Percentiles rank a stretch among this genome's conserved stretches.
Evolutionary conservation across 192 early-diverging fungal species (phyloP).

Genomic region (Gorgonomyces haynaldii): DNA sequence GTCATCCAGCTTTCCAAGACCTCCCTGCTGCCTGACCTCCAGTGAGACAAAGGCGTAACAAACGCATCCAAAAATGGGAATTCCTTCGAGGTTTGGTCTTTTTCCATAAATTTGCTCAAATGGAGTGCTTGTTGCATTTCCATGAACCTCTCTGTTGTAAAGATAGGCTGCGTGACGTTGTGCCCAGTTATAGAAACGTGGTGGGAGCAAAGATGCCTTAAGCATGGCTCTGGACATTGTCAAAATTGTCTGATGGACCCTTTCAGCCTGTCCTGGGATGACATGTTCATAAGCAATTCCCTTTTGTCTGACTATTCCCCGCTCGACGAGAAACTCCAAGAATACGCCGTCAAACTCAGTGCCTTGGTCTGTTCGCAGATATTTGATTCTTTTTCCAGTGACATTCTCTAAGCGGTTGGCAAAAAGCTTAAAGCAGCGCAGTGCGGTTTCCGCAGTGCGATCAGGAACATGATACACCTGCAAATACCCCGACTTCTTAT

Average conservation of each 20-base stretch:
- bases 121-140: neutral
- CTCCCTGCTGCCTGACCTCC: neutral
- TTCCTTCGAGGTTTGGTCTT: neutral
- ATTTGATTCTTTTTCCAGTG: neutral
- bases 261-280: neutral
- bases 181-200: neutral
- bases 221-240: neutral
- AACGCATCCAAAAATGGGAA: slow-evolving; percentile 3
- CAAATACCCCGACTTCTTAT: neutral
- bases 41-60: slow-evolving; percentile 5
- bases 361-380: neutral
- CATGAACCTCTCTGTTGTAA: neutral
- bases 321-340: neutral
- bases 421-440: neutral
- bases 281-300: neutral
- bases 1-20: slow-evolving; percentile 2
- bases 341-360: neutral
- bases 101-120: slow-evolving; percentile 1
- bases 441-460: neutral
- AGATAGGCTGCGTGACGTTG: neutral
- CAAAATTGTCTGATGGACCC: neutral
- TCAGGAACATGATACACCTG: neutral
- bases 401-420: neutral
- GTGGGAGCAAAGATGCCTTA: neutral
- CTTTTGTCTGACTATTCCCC: neutral